phyloP scores from a whole-genome alignment of 179 eudicot species.

The Spergularia azorica region DNA sequence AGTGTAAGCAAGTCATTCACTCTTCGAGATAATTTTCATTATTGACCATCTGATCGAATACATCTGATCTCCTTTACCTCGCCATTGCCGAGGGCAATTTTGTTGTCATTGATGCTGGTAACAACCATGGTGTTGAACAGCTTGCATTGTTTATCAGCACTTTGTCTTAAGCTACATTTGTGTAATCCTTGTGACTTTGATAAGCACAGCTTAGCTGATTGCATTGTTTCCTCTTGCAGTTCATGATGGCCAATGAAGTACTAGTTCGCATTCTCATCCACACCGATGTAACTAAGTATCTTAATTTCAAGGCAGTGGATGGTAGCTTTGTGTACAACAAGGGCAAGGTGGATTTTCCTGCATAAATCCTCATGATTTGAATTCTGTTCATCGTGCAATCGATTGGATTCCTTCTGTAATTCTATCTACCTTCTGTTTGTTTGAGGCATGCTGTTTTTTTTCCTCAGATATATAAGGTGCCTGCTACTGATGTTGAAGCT shows the following conservation, averaged over 20 bases:
- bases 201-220: background rate
- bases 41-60: too few species aligned
- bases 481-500: constrained; percentile 91
- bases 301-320: constrained; percentile 85
- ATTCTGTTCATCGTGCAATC: background rate
- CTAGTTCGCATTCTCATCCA: constrained; percentile 78
- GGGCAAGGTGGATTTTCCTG: constrained; percentile 52
- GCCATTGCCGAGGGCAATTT: too few species aligned
- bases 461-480: constrained; percentile 75
- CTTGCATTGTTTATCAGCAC: background rate
- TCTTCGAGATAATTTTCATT: too few species aligned
- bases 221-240: constrained; percentile 36
- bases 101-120: too few species aligned
- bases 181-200: background rate
- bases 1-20: too few species aligned
- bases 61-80: too few species aligned
- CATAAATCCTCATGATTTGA: background rate
- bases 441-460: background rate
- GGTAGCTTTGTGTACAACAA: constrained; percentile 91
- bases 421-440: constrained; percentile 9
- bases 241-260: constrained; percentile 88
- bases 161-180: background rate
- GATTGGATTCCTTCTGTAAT: background rate
- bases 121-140: too few species aligned
- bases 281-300: constrained; percentile 79